Evolutionary conservation across 257 asterid species (phyloP), one percentile per base, ranked within the genome.

Genomic region (Przewalskia tangutica): DNA sequence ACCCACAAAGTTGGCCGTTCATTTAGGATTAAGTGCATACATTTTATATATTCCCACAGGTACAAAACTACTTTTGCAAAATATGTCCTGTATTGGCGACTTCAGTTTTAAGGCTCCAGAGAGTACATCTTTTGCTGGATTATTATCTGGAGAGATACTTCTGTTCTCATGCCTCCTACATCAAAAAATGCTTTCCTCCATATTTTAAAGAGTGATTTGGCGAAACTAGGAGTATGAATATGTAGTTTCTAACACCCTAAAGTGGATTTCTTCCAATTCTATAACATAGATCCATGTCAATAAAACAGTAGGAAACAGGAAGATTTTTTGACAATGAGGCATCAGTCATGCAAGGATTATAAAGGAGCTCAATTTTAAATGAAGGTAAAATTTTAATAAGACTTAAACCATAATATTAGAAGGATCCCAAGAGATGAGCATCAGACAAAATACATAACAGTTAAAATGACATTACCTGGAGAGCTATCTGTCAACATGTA

Each of bases 401-500:
- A 48, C 79, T 67, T 40, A 2, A 12, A 23, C 79, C 78, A 46
- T 20, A 18, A 11, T 71, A 18, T 46, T 20, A 6, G 18, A 73
- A 12, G 44, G 20, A 6, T 20, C n/a, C 5, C 79, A 23, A 14
- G 62, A 73, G 62, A 48, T 50, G 13, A 50, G 27, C 76, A 80
- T 56, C 51, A 54, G 63, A 38, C 18, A 63, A 16, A 82, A 32
- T 7, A 48, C 44, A 13, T 36, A 48, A 32, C 46, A 63, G 73
- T 36, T 23, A 23, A 23, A 23, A 84, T 17, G 65, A 23, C 66
- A 34, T 84, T 84, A 95, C 99, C 99, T 91, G 94, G 91, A 81
- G 99, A 92, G 81, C 87, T 84, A 87, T 95, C 99, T 60, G 97
- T 90, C 53, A 95, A 92, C 99, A 94, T 95, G 89, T 91, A 94